Conservation (phyloP, 2,329 filamentous ascomycete species). For the Colletotrichum simmondsii region DNA sequence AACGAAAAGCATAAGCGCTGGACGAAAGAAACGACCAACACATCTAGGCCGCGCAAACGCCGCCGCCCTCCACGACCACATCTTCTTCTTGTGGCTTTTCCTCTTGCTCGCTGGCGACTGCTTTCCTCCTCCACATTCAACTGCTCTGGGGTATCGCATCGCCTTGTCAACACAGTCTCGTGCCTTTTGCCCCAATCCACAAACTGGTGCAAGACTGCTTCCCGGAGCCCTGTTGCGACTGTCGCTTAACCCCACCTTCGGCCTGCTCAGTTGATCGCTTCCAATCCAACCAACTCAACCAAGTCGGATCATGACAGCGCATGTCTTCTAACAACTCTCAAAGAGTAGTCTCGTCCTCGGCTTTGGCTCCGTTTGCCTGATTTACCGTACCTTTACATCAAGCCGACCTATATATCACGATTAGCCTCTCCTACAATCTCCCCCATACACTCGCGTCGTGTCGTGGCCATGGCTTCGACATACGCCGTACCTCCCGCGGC, state of each 20-base stretch:
- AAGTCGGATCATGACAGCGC: constrained; percentile 27
- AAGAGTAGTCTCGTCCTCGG: constrained; percentile 3
- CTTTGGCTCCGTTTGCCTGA: constrained; percentile 10
- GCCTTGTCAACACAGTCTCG: neutral
- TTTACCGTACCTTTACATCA: neutral
- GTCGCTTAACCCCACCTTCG: neutral
- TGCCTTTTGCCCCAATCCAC: neutral
- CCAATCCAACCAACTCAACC: neutral
- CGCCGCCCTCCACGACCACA: constrained; percentile 4
- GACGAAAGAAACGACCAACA: constrained; percentile 25
- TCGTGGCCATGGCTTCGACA: constrained; percentile 56
- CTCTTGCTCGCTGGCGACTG: constrained; percentile 12
- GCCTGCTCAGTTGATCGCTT: neutral
- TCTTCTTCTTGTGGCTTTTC: constrained; percentile 15
- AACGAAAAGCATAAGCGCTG: constrained; percentile 28
- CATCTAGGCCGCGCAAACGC: constrained; percentile 10
- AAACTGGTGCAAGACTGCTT: neutral
- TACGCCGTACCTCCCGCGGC: constrained; percentile 53
- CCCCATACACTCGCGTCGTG: neutral
- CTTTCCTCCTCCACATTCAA: neutral
- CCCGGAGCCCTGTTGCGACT: neutral
- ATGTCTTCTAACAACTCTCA: neutral
- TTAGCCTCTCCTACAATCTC: neutral
- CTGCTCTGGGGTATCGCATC: neutral
- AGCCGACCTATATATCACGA: neutral